Conservation (phyloP, 2,329 filamentous ascomycete species). For the Diaporthe batatas region DNA sequence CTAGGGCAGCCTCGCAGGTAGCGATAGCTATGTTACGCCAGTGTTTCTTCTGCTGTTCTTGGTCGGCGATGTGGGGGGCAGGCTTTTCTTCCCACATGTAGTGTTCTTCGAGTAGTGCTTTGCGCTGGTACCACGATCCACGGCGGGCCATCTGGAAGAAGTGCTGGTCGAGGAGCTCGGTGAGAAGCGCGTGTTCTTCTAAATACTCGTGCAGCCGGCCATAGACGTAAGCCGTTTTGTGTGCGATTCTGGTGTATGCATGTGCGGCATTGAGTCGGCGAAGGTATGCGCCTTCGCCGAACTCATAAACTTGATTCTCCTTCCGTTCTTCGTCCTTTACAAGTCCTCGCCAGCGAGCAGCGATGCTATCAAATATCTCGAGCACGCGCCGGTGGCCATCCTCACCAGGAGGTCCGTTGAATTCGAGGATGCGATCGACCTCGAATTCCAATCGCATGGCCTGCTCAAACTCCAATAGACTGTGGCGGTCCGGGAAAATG, state of each 20-base stretch:
- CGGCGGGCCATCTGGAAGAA: constrained; percentile 88
- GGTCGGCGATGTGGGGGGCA: constrained; percentile 52
- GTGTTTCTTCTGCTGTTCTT: constrained; percentile 76
- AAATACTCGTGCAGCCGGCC: constrained; percentile 85
- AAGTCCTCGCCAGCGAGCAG: constrained; percentile 83
- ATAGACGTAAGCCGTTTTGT: constrained; percentile 85
- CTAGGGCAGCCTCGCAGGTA: constrained; percentile 88
- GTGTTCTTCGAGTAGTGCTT: constrained; percentile 93
- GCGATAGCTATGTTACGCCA: constrained; percentile 83
- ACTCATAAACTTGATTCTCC: constrained; percentile 82
- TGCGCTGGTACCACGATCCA: constrained; percentile 95
- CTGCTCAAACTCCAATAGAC: constrained; percentile 89
- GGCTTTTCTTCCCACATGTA: constrained; percentile 81
- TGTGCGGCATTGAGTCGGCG: constrained; percentile 91
- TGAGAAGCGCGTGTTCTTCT: constrained; percentile 80
- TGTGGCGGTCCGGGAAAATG: constrained; percentile 83
- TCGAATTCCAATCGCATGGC: constrained; percentile 84
- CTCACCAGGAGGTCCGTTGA: constrained; percentile 76
- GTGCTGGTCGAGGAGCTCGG: constrained; percentile 81
- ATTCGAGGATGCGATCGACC: constrained; percentile 86
- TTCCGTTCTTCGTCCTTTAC: constrained; percentile 81
- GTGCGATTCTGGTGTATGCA: constrained; percentile 92
- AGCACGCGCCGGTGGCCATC: constrained; percentile 77
- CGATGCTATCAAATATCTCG: constrained; percentile 78
- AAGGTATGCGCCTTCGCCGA: constrained; percentile 88